Base-by-base conservation (phyloP, 106 monocot species). In the Cymbidium sinense region DNA sequence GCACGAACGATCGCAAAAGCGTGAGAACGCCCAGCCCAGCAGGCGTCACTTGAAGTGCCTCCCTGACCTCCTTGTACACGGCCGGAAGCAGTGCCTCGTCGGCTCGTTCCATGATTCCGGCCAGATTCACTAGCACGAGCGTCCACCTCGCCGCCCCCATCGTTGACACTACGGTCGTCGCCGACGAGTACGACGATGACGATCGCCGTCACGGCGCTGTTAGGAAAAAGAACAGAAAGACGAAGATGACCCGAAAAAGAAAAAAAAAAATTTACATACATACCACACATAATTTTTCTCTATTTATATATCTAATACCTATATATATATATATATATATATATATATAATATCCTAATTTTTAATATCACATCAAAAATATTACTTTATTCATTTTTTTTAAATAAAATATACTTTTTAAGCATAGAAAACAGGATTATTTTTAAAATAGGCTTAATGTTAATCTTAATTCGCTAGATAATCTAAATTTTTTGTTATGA, bases 61-160 rank as follows among this genome's bases (percentile, higher is more conserved):
- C 93, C 0, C 96, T 91, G 15, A 96, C 89, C 82, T 96, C 96
- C 75, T 82, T 84, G 89, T 93, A 93, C 52, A 96, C 91, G 33
- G 91, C 84, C 71, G 96, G 96, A 29, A 96, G 89, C 43, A 96
- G 89, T 34, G 93, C 84, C 82, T 96, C 96, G 80, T 96, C 96
- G 36, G 96, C 96, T 28, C 87, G 75, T 83, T 96, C 93, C 96
- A 96, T 91, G 69, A 93, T 91, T 30, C 89, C 87, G 8, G 93
- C 96, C 25, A 93, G 75, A 84, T 93, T 96, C 29, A 93, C 89
- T 76, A 93, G 83, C 5, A 85, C 20, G 70, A 96, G 88, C 64
- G 96, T 93, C 70, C 76, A 12, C 31, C 64, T 74, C 80, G 52
- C 80, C 52, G 52, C 79, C 35, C 27, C 71, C 71, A 72, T 37